These are phyloP conservation scores for Bryoglossum gracile DNA, from an alignment of 495 filamentous ascomycete species.

Conservation along the genomic window DNA sequence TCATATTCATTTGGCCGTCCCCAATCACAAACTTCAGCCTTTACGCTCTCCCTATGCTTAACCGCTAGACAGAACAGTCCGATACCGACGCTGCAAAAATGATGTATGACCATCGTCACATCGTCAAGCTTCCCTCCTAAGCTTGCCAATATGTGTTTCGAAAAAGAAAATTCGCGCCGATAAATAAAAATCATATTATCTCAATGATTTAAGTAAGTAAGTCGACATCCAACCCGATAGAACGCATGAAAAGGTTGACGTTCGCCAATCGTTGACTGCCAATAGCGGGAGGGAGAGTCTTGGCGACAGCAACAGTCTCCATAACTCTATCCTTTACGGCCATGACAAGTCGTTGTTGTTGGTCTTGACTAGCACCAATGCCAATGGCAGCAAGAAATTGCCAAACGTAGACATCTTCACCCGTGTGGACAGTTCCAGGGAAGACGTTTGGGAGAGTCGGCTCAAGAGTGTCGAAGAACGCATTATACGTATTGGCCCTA, in stretches of 20 bases:
- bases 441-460: slow-evolving; percentile 77
- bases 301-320: slow-evolving; percentile 84
- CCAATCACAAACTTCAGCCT: too few species aligned
- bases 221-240: slow-evolving; percentile 95
- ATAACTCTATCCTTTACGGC: slow-evolving; percentile 98
- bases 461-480: slow-evolving; percentile 81
- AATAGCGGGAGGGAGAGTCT: slow-evolving; percentile 82
- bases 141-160: too few species aligned
- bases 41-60: too few species aligned
- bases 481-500: slow-evolving; percentile 61
- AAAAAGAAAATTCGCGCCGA: too few species aligned
- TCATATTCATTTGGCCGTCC: too few species aligned
- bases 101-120: too few species aligned
- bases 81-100: too few species aligned
- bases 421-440: slow-evolving; percentile 71
- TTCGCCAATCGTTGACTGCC: slow-evolving; percentile 72
- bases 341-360: slow-evolving; percentile 88
- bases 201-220: slow-evolving; percentile 58
- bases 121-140: too few species aligned
- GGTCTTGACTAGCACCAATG: slow-evolving; percentile 82
- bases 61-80: too few species aligned
- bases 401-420: slow-evolving; percentile 93
- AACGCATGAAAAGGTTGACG: slow-evolving; percentile 97
- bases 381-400: slow-evolving; percentile 93
- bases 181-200: too few species aligned